Evolutionary conservation across 2,329 filamentous ascomycete genomes (phyloP).

Genomic region (Aspergillus oerlinghausenensis): DNA sequence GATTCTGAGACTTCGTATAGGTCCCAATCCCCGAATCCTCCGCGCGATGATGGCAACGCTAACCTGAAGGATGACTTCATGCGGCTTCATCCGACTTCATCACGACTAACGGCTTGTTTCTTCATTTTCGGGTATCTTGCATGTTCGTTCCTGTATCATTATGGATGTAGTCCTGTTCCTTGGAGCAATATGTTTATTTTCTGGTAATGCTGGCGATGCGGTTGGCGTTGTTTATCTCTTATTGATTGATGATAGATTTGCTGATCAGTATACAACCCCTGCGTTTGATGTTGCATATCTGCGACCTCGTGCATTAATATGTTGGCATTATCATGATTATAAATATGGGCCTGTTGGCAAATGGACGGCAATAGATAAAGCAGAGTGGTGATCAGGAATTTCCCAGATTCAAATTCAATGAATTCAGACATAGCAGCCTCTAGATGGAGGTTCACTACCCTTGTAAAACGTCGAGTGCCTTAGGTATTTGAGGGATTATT

Average conservation of each 20-base stretch:
- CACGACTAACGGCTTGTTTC: slow-evolving; percentile 6
- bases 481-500: not conserved
- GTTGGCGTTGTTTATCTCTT: not conserved
- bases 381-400: not conserved
- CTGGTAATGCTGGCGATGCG: not conserved
- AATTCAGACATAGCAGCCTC: too few species aligned
- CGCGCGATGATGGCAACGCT: slow-evolving; percentile 68
- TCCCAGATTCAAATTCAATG: too few species aligned
- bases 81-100: not conserved
- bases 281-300: not conserved
- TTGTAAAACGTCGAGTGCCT: not conserved
- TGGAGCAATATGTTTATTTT: not conserved
- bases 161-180: not conserved
- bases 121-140: not conserved
- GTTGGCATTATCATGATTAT: not conserved
- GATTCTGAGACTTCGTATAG: slow-evolving; percentile 38
- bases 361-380: not conserved
- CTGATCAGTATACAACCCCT: not conserved
- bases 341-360: not conserved
- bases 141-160: not conserved
- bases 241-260: not conserved
- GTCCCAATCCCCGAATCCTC: slow-evolving; percentile 59
- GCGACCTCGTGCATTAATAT: not conserved
- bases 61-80: slow-evolving; percentile 45
- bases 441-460: not conserved